Conservation (phyloP, 148 eudicot species). For the Fagopyrum homotropicum region DNA sequence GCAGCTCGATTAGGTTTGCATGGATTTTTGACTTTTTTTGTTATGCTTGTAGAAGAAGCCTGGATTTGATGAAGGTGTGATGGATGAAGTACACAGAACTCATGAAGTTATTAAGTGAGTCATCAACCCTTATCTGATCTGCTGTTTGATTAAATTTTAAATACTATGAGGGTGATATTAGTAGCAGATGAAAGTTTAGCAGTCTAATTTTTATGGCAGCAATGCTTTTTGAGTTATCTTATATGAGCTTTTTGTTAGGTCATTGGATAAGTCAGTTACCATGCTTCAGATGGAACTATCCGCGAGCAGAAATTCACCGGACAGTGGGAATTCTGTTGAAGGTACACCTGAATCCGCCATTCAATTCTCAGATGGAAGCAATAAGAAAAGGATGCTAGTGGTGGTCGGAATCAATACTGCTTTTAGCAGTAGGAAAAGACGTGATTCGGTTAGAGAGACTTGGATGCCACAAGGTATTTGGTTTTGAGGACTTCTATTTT, state of each 20-base stretch:
- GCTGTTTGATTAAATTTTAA: not conserved
- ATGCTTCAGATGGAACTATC: constrained; percentile 83
- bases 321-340: constrained; percentile 28
- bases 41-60: constrained; percentile 44
- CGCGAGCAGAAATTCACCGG: constrained; percentile 50
- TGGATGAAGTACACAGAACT: constrained; percentile 69
- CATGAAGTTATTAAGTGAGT: constrained; percentile 88
- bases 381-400: constrained; percentile 70
- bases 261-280: constrained; percentile 74
- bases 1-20: not conserved
- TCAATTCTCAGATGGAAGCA: constrained; percentile 28
- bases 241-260: constrained; percentile 39
- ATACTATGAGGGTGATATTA: not conserved
- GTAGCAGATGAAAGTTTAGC: not conserved
- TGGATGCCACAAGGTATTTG: constrained; percentile 98
- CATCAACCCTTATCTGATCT: not conserved
- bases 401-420: constrained; percentile 97
- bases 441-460: constrained; percentile 87
- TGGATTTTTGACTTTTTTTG: constrained; percentile 10
- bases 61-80: constrained; percentile 53
- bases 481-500: not conserved
- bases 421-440: constrained; percentile 91
- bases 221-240: not conserved
- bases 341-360: constrained; percentile 15
- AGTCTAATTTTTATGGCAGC: not conserved